Evolutionary conservation across 306 rosid genomes (phyloP).

Genomic region (Cucumis sativus): DNA sequence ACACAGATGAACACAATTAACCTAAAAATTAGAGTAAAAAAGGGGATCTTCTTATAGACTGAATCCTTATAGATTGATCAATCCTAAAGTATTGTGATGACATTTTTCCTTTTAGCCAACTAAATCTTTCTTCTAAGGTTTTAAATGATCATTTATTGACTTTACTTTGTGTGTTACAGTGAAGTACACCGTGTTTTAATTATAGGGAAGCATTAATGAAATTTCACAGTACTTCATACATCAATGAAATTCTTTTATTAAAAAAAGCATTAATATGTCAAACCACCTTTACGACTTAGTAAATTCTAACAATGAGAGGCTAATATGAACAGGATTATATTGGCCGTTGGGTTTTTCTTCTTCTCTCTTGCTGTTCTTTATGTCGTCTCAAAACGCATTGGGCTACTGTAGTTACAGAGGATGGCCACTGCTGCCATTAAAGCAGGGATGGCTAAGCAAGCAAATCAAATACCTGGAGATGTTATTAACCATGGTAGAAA

Average conservation of each 20-base stretch:
- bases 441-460: constrained; percentile 59
- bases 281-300: neutral
- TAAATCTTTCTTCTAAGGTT: no score
- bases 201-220: no score
- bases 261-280: neutral
- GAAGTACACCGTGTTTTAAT: no score
- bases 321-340: constrained; percentile 45
- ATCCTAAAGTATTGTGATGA: neutral
- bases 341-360: constrained; percentile 51
- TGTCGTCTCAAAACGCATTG: constrained; percentile 76
- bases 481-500: constrained; percentile 29
- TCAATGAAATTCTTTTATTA: no score
- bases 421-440: constrained; percentile 65
- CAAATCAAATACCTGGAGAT: constrained; percentile 31
- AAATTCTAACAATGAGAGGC: constrained; percentile 1
- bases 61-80: neutral
- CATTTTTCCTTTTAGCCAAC: no score
- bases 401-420: constrained; percentile 53
- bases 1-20: no score
- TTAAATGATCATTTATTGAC: no score
- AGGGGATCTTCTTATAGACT: neutral
- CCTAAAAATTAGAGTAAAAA: neutral
- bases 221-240: no score
- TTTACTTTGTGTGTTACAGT: no score
- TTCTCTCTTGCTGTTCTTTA: constrained; percentile 72